Conservation (phyloP, 2,329 filamentous ascomycete species). For the Penicillium sp. region DNA sequence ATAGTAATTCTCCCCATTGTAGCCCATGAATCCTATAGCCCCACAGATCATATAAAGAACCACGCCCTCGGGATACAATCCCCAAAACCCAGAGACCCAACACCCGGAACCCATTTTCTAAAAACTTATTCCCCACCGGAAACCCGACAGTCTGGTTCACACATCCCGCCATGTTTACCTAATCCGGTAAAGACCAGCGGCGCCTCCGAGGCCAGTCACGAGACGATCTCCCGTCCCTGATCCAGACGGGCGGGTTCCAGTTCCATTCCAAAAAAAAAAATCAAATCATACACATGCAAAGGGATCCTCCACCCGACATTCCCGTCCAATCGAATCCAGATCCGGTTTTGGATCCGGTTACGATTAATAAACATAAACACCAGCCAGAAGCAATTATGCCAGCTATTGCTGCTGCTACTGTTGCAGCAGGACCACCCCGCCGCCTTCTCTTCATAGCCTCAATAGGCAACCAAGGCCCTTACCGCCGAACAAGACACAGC, state of each 20-base stretch:
- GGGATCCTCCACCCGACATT: background rate
- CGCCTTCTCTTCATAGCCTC: constrained; percentile 72
- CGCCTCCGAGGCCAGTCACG: constrained; percentile 13
- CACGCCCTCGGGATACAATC: background rate
- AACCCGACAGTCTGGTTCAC: constrained; percentile 7
- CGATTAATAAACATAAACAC: background rate
- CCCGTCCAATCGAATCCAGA: background rate
- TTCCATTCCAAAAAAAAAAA: background rate
- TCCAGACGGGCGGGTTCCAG: background rate
- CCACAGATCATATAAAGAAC: background rate
- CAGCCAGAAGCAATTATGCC: background rate
- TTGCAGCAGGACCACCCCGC: constrained; percentile 5
- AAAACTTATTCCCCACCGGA: background rate
- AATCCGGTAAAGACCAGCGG: constrained; percentile 4
- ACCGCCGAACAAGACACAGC: constrained; percentile 78
- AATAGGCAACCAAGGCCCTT: constrained; percentile 76
- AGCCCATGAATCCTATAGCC: background rate
- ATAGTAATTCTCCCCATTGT: background rate
- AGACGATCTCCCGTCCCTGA: constrained; percentile 23
- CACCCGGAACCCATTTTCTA: background rate
- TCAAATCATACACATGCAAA: background rate
- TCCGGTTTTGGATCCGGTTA: background rate
- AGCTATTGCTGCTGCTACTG: background rate
- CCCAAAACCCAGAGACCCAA: too few relatives aligned
- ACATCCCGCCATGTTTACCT: background rate